These are phyloP conservation scores for Selaginella moellendorffii DNA, from an alignment of 75 land plant genomes.

Conservation along the genomic window DNA sequence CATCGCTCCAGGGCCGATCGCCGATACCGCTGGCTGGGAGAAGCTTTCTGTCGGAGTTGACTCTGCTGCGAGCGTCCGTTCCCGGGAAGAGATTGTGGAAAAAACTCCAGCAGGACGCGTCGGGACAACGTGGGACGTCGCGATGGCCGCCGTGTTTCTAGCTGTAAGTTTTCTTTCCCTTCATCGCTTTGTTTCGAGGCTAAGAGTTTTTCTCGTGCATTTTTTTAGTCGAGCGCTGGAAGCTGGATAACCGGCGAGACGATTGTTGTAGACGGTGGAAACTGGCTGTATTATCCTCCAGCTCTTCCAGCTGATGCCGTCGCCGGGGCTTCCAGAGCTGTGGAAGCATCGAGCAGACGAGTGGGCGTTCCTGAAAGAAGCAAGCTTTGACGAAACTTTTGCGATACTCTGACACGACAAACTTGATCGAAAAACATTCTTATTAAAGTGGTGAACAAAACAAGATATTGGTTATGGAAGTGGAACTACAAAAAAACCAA, in stretches of 20 bases:
- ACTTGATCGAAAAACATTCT: no score
- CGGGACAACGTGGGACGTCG: constrained; percentile 17
- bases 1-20: constrained; percentile 20
- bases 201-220: no score
- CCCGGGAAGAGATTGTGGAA: not conserved
- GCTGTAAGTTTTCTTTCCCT: no score
- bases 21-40: constrained; percentile 14
- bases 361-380: not conserved
- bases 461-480: no score
- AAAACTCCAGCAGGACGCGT: constrained; percentile 12
- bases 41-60: constrained; percentile 1
- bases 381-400: constrained; percentile 2
- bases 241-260: constrained; percentile 12
- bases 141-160: constrained; percentile 18
- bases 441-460: no score
- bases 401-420: no score
- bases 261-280: constrained; percentile 7
- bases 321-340: not conserved
- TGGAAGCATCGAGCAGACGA: not conserved
- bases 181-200: no score
- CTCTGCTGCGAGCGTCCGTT: no score
- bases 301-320: constrained; percentile 3
- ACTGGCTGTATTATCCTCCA: constrained; percentile 6
- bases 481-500: no score
- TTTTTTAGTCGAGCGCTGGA: not conserved